Evolutionary conservation across 139 green algal species (phyloP).

Genomic region (Closterium sp.): DNA sequence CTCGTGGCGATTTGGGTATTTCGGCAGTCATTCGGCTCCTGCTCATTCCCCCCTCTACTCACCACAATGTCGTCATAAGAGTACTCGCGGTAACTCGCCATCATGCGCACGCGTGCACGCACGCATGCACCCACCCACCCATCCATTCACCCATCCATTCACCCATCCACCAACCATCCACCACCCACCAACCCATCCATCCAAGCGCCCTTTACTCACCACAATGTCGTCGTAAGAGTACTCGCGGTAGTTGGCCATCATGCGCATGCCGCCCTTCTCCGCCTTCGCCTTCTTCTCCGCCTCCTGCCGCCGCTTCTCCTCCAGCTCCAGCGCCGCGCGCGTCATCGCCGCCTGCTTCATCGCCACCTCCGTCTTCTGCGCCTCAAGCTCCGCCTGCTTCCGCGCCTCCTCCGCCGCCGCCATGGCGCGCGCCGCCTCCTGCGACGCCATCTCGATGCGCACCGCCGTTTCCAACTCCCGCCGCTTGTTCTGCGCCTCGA

Average conservation of each 20-base stretch:
- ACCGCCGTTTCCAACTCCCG: slow-evolving; percentile 11
- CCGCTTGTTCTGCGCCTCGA: slow-evolving; percentile 20
- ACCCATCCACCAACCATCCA: neutral
- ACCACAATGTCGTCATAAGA: slow-evolving; percentile 33
- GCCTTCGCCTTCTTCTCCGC: slow-evolving; percentile 24
- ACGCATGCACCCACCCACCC: no score
- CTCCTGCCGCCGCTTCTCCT: slow-evolving; percentile 18
- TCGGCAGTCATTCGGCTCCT: no score
- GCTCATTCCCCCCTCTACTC: neutral
- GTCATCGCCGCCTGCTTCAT: slow-evolving; percentile 28
- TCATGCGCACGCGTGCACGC: neutral
- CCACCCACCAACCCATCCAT: neutral
- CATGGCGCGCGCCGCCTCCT: slow-evolving; percentile 30
- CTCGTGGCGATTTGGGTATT: neutral
- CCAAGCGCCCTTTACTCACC: neutral
- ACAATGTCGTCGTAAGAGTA: slow-evolving; percentile 28
- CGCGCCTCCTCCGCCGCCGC: slow-evolving; percentile 27
- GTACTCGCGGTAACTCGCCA: slow-evolving; percentile 26
- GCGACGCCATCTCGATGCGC: slow-evolving; percentile 17
- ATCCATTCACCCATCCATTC: no score
- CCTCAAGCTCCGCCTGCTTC: slow-evolving; percentile 12
- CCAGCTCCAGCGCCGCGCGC: slow-evolving; percentile 4
- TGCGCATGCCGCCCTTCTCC: neutral
- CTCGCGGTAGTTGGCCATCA: slow-evolving; percentile 15
- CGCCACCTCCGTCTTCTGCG: slow-evolving; percentile 16